phyloP scores from a whole-genome alignment of 306 rosid species.

The Rosa multiflora region DNA sequence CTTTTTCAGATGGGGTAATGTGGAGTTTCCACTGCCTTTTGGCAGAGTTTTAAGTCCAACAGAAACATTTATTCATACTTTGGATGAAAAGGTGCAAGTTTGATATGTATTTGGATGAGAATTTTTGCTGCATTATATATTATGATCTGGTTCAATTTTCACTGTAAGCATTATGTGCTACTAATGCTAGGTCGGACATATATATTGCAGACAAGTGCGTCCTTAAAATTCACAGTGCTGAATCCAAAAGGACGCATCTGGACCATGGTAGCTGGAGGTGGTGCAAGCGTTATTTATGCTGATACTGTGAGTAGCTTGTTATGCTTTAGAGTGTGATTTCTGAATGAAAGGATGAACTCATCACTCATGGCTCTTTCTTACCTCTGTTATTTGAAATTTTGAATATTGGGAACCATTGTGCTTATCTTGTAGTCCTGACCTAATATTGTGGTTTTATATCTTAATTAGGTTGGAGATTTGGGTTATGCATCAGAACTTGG shows the following conservation, averaged over 20 bases:
- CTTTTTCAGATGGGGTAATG: constrained; percentile 64
- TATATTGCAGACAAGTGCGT: constrained; percentile 75
- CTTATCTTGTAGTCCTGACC: background rate
- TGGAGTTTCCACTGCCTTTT: constrained; percentile 86
- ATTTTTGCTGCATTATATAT: background rate
- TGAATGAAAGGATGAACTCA: constrained; percentile 11
- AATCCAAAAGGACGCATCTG: constrained; percentile 92
- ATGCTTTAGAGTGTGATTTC: background rate
- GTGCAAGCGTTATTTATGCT: constrained; percentile 90
- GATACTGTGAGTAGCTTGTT: constrained; percentile 58
- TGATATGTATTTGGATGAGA: background rate
- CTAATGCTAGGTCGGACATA: constrained; percentile 13
- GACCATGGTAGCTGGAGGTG: constrained; percentile 96
- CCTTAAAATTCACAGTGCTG: constrained; percentile 75
- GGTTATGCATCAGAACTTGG: constrained; percentile 94
- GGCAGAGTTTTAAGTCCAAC: constrained; percentile 74
- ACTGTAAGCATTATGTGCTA: background rate
- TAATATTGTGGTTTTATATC: background rate
- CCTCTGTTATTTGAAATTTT: background rate
- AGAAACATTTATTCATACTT: constrained; percentile 67
- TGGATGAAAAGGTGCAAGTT: constrained; percentile 69
- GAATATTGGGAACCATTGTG: constrained; percentile 9
- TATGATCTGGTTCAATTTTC: background rate
- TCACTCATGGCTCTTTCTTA: background rate
- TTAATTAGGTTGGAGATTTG: constrained; percentile 75